Evolutionary conservation across 2,329 filamentous ascomycete genomes (phyloP).

Genomic region (Epichloe brachyelytri): DNA sequence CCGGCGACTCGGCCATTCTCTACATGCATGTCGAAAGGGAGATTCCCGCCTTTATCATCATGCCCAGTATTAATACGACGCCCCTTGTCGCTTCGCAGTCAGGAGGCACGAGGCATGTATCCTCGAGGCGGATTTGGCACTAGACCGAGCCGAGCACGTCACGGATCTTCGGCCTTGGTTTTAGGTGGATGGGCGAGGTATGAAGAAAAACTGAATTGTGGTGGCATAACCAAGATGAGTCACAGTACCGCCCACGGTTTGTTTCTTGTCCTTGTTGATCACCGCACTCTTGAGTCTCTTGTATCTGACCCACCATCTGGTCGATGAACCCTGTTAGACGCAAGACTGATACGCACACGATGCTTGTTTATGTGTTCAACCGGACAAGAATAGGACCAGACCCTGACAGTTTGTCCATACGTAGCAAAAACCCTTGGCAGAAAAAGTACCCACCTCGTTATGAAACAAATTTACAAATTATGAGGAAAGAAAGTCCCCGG

Average conservation of each 20-base stretch:
- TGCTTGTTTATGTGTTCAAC: not conserved
- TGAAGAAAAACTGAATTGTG: too few species aligned
- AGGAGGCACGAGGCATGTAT: not conserved
- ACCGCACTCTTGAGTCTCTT: not conserved
- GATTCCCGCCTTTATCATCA: too few species aligned
- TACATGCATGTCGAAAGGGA: too few species aligned
- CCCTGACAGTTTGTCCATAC: not conserved
- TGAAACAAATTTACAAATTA: not conserved
- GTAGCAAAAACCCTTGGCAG: not conserved
- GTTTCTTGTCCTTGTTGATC: too few species aligned
- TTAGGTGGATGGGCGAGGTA: not conserved
- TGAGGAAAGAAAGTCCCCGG: not conserved
- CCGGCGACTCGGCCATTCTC: too few species aligned
- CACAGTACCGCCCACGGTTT: not conserved
- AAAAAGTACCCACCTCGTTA: not conserved
- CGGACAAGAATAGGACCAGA: not conserved
- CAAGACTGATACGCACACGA: not conserved
- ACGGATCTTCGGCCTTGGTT: not conserved
- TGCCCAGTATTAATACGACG: too few species aligned
- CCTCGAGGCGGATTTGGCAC: not conserved
- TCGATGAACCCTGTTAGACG: not conserved
- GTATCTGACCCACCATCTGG: not conserved
- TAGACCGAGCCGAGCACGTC: not conserved
- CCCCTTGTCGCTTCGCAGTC: too few species aligned
- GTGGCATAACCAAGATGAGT: not conserved